Evolutionary conservation across 306 rosid species (phyloP).

Genomic region (Cicer bijugum): DNA sequence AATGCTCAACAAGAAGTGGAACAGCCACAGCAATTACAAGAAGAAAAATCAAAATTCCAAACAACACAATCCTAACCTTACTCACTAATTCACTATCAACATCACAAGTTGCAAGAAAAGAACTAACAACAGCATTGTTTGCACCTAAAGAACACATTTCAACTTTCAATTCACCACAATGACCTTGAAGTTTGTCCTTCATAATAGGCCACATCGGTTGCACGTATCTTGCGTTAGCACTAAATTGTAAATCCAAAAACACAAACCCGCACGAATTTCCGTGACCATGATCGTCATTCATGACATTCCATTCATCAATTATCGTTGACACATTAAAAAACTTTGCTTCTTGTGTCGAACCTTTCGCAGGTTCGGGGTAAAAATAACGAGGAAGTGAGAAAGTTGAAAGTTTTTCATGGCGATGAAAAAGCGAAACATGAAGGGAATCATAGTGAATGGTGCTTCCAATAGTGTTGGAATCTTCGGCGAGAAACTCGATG

Average conservation of each 20-base stretch:
- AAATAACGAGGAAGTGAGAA: not conserved
- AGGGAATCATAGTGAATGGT: conserved; percentile 40
- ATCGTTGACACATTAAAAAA: conserved; percentile 32
- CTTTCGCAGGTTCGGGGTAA: not conserved
- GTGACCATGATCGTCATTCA: not conserved
- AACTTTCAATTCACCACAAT: conserved; percentile 44
- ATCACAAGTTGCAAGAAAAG: conserved; percentile 32
- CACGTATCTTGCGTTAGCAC: conserved; percentile 3
- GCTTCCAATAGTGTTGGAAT: conserved; percentile 34
- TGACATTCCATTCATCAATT: conserved; percentile 38
- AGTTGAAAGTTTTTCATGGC: conserved; percentile 14
- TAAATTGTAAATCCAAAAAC: conserved; percentile 38
- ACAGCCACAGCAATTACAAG: conserved; percentile 32
- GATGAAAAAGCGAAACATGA: conserved; percentile 39
- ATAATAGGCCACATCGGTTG: conserved; percentile 29
- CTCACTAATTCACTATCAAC: conserved; percentile 42
- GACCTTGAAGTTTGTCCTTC: conserved; percentile 43
- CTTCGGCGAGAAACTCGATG: not conserved
- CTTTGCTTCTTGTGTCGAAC: conserved; percentile 18
- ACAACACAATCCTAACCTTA: conserved; percentile 25
- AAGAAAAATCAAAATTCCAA: conserved; percentile 27
- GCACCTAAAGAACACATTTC: conserved; percentile 35
- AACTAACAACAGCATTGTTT: not conserved
- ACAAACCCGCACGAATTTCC: conserved; percentile 39
- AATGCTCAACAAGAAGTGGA: conserved; percentile 37